Evolutionary conservation across 306 rosid species (phyloP), one percentile per base, ranked within the genome.

Genomic region (Cotoneaster glaucophyllus): DNA sequence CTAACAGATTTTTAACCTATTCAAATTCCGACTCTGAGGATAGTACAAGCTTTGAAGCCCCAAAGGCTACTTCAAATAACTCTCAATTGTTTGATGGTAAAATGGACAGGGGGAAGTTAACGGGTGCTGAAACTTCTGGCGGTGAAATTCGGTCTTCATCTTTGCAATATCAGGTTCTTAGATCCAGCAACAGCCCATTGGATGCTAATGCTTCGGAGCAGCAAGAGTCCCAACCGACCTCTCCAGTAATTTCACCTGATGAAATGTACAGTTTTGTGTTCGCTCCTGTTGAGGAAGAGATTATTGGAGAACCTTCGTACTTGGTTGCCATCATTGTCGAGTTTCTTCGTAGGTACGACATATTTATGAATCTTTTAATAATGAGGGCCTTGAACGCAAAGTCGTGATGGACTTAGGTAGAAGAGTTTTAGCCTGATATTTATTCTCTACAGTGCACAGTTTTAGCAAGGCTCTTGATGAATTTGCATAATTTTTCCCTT

Each of bases 241-340:
- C 97, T 6, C 97, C 99, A 15, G 96, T 90, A 81, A 83, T 92
- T 86, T 95, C 99, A 69, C 93, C 99, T 22, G 97, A 95, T 71
- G 97, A 92, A 94, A 84, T 95, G 85, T 89, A 89, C 85, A 83
- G 87, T 85, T 92, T 84, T 84, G 90, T 95, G 78, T 95, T 92
- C 70, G 86, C 93, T 61, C 89, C 96, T 32, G 84, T 87, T 15
- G 97, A 95, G 84, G 99, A 95, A 84, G 97, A 95, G 89, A 90
- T 88, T 91, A 90, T 89, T 4, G 97, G 97, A 74, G 99, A 92
- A 59, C 93, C 91, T 71, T 89, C 96, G 25, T 95, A 95, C 88
- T 88, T 92, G 92, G 92, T 90, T 84, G 78, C 97, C 32, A 83
- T 92, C 83, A 83, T 92, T 73, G 77, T 90, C 37, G 97, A 92